These are phyloP conservation scores for Blastobotrys muscicola DNA, from an alignment of 805 yeast genomes.

Conservation along the genomic window DNA sequence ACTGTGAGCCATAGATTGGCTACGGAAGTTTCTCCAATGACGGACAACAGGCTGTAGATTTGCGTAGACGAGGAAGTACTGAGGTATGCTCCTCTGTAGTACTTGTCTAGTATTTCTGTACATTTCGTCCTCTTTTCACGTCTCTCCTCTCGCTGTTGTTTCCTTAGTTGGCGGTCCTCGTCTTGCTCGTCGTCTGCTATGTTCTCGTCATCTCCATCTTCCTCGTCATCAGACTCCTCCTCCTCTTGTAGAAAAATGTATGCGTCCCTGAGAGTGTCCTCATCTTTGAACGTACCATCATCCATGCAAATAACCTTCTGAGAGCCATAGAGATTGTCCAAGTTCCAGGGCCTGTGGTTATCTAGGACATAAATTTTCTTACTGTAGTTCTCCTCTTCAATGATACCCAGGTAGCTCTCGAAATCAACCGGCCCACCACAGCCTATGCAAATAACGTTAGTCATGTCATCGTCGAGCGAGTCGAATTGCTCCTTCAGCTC, in stretches of 20 bases:
- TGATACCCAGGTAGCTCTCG: conserved; percentile 41
- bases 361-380: conserved; percentile 76
- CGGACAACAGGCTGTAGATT: conserved; percentile 67
- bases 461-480: conserved; percentile 62
- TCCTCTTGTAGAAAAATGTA: conserved; percentile 36
- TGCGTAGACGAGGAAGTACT: conserved; percentile 69
- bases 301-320: conserved; percentile 69
- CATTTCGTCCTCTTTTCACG: conserved; percentile 8
- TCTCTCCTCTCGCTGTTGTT: conserved; percentile 17
- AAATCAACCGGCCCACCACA: conserved; percentile 91
- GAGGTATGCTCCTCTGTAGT: conserved; percentile 72
- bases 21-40: conserved; percentile 71
- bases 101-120: conserved; percentile 52
- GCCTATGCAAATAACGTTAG: conserved; percentile 72
- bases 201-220: conserved; percentile 25
- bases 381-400: conserved; percentile 16
- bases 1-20: conserved; percentile 76
- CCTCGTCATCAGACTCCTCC: conserved; percentile 31
- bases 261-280: conserved; percentile 49
- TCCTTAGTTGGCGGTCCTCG: conserved; percentile 14
- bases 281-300: conserved; percentile 56
- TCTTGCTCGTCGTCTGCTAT: conserved; percentile 26
- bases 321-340: conserved; percentile 84
- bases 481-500: conserved; percentile 56
- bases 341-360: conserved; percentile 93